Conservation (phyloP, 441 rosid species). For the Francoa sonchifolia region DNA sequence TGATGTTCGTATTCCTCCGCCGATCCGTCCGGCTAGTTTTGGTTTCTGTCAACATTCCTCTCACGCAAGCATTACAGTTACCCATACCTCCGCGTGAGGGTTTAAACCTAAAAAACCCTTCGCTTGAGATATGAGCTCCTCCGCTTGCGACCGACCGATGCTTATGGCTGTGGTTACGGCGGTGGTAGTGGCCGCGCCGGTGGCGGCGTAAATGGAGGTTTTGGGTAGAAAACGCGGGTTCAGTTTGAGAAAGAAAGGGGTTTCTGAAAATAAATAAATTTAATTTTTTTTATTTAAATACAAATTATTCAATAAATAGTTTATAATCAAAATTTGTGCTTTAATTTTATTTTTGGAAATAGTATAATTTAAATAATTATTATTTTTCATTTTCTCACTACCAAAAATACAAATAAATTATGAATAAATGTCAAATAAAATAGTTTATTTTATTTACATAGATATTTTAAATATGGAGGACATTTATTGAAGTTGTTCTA, state of each 20-base stretch:
- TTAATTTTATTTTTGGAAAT: background rate
- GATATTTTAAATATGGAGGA: too few relatives aligned
- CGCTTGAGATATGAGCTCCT: background rate
- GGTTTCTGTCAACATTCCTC: constrained; percentile 20
- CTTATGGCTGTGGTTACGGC: background rate
- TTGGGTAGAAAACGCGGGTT: constrained; percentile 51
- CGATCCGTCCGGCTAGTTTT: constrained; percentile 11
- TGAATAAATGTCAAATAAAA: too few relatives aligned
- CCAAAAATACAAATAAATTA: too few relatives aligned
- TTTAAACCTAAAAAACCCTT: background rate
- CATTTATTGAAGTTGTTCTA: too few relatives aligned
- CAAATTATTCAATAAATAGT: too few relatives aligned
- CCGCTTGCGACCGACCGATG: too few relatives aligned
- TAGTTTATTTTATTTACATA: too few relatives aligned
- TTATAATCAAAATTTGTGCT: too few relatives aligned
- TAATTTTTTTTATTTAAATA: background rate
- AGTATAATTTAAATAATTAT: too few relatives aligned
- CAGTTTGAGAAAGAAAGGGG: constrained; percentile 24
- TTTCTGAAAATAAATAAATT: constrained; percentile 23
- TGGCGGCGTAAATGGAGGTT: constrained; percentile 7
- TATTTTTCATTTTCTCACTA: too few relatives aligned
- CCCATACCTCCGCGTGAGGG: constrained; percentile 40
- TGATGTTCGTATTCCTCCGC: constrained; percentile 27
- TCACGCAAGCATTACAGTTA: constrained; percentile 80
- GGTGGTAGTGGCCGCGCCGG: constrained; percentile 13